phyloP scores from a whole-genome alignment of 129 eudicot species.

The Lactuca sativa region DNA sequence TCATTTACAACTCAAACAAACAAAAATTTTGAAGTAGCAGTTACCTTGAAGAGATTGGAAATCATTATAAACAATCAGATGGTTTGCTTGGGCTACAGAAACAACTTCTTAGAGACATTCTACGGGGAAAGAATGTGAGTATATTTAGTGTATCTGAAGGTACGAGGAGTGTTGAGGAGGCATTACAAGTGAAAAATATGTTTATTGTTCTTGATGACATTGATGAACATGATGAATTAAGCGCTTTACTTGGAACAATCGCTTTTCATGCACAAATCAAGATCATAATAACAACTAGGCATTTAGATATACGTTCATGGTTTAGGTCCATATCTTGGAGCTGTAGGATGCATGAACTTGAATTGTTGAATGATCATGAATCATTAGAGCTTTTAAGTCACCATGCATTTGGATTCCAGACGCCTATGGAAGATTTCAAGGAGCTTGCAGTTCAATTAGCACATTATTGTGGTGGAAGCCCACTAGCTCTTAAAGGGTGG shows the following conservation, averaged over 20 bases:
- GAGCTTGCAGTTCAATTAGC: slow-evolving; percentile 4
- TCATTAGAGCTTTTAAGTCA: neutral
- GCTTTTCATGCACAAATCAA: neutral
- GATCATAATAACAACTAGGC: neutral
- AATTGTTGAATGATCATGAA: neutral
- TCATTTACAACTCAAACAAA: neutral
- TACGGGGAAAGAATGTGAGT: neutral
- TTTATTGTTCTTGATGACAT: neutral
- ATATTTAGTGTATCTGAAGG: neutral
- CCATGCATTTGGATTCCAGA: neutral
- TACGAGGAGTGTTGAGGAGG: neutral
- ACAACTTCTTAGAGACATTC: neutral
- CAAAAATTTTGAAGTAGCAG: neutral
- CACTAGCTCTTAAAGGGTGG: slow-evolving; percentile 8
- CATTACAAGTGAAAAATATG: neutral
- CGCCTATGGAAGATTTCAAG: neutral
- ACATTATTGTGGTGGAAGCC: slow-evolving; percentile 14
- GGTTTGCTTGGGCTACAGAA: neutral
- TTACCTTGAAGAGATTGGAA: neutral
- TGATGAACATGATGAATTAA: neutral
- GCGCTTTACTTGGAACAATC: neutral
- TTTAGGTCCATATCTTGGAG: neutral
- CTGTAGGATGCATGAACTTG: neutral
- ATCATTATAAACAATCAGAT: neutral
- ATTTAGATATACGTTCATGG: neutral